Percentiles rank a stretch among this genome's conserved stretches.
phyloP scores from a whole-genome alignment of 176 grass and related monocot species.

The Microstegium vimineum region DNA sequence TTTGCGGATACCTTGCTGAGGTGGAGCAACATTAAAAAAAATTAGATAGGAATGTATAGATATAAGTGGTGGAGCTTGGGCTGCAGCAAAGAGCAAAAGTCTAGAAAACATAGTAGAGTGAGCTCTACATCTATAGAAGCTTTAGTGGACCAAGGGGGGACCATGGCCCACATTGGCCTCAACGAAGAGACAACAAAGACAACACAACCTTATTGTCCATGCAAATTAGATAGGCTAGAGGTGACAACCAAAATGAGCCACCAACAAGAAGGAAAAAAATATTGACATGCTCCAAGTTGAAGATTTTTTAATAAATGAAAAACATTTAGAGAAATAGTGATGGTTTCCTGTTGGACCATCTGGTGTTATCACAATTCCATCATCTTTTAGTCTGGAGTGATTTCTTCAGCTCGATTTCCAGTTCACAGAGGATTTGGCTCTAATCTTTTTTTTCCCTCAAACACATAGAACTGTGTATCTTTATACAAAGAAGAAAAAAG shows the following conservation, averaged over 20 bases:
- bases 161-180: not conserved
- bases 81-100: not conserved
- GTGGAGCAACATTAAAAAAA: constrained; percentile 20
- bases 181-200: too few species aligned
- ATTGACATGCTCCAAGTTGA: not conserved
- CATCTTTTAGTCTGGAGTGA: not conserved
- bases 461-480: not conserved
- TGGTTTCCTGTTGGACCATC: constrained; percentile 3
- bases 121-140: not conserved
- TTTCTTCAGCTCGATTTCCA: not conserved
- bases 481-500: not conserved
- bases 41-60: constrained; percentile 7
- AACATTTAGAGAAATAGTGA: not conserved
- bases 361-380: not conserved
- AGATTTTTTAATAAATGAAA: not conserved
- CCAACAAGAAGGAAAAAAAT: not conserved
- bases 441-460: not conserved
- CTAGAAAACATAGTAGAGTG: not conserved
- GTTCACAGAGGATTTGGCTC: not conserved
- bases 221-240: not conserved
- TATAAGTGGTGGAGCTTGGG: not conserved
- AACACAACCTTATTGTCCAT: not conserved
- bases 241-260: not conserved
- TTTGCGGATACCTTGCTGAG: constrained; percentile 89
- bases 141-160: not conserved